Evolutionary conservation across 1,284 basidiomycete species (phyloP).

Genomic region (Fomitopsis pinicola): DNA sequence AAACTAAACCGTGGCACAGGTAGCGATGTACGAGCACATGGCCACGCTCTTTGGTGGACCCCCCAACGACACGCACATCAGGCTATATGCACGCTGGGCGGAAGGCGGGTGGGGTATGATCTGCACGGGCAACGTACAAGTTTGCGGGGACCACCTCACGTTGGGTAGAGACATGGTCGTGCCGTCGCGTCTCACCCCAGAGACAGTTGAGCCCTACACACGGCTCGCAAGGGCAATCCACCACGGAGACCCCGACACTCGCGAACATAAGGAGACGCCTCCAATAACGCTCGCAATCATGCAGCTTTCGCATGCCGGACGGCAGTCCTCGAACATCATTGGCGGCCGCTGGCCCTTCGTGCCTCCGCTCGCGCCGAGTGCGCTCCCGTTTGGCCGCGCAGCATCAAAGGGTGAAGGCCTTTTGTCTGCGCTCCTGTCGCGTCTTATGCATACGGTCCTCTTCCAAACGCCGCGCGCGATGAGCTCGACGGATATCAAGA

Average conservation of each 20-base stretch:
- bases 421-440: conserved; percentile 25
- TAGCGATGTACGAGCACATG: conserved; percentile 86
- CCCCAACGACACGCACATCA: conserved; percentile 61
- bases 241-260: conserved; percentile 24
- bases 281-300: conserved; percentile 53
- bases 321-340: conserved; percentile 76
- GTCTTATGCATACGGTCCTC: conserved; percentile 42
- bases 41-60: conserved; percentile 62
- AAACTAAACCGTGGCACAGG: conserved; percentile 38
- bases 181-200: conserved; percentile 41
- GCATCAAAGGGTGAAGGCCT: neutral
- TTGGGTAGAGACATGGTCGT: conserved; percentile 79
- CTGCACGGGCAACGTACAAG: conserved; percentile 86
- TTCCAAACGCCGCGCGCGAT: conserved; percentile 68
- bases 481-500: conserved; percentile 56
- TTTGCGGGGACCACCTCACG: conserved; percentile 68
- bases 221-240: conserved; percentile 47
- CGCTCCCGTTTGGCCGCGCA: conserved; percentile 48
- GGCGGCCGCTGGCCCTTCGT: conserved; percentile 61
- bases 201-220: conserved; percentile 46
- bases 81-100: conserved; percentile 79
- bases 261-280: neutral
- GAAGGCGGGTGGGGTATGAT: conserved; percentile 84
- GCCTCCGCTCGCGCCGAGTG: conserved; percentile 71
- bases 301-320: conserved; percentile 85